Base-by-base conservation (phyloP, 2,329 filamentous ascomycete genomes). In the Chrysosporium queenslandicum region DNA sequence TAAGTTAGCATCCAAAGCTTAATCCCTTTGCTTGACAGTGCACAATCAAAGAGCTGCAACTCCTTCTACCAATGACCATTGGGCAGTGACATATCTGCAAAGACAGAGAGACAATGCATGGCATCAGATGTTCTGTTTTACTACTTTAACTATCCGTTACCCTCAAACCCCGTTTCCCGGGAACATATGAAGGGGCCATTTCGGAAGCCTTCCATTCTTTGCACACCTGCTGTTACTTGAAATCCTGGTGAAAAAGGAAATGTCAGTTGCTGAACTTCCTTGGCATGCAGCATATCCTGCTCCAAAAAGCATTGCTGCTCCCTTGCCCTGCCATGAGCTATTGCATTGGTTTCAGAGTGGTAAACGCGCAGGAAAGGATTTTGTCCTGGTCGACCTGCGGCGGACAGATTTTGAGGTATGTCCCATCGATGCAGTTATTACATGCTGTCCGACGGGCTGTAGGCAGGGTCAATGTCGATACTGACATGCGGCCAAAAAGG, bases 381-480 rank as follows among this genome's bases (percentile, higher is more conserved):
- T 68, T 57, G 57, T 75, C 0, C 60, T 75, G 11, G 64, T 77
- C 11, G 74, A 77, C 58, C 58, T 77, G 23, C 70, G 74, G 39
- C 63, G 72, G 11, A 66, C 58, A 3, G 73, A 77, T 56, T 66
- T 68, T 55, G 70, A 74, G 66, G 73, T 76, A 47, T 11, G 4
- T 47, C 2, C 25, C 8, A 20, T 11, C n/a, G n/a, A n/a, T n/a
- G n/a, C n/a, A n/a, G n/a, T 37, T 34, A 16, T 18, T 47, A 34
- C 27, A 12, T 20, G 14, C 11, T 37, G 18, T 49, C 29, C 43
- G 11, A 32, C 27, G 21, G 21, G 40, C 27, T 11, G 42, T 27
- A 18, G 53, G 16, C 54, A 45, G 46, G 42, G 30, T 50, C 18
- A 36, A 21, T 54, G n/a, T 20, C 14, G 20, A 16, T 20, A 20